Evolutionary conservation across 371 early-diverging fungal genomes (phyloP).

Genomic region (Syncephalastrum contaminatum): DNA sequence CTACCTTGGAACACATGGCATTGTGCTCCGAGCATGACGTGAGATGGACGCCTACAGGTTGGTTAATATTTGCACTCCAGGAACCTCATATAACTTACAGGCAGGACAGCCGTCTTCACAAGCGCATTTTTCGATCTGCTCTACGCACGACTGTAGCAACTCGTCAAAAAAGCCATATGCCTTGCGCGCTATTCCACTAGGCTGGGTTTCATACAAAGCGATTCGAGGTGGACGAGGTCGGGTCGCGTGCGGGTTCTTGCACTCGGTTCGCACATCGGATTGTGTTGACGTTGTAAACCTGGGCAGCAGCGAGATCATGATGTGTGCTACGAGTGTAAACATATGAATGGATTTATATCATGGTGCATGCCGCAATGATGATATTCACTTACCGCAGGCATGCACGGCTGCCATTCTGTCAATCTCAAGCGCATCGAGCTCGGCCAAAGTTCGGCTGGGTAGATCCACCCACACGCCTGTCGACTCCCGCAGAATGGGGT

Average conservation of each 20-base stretch:
- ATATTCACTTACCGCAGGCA: slow-evolving; percentile 41
- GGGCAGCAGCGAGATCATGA: slow-evolving; percentile 36
- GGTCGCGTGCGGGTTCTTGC: slow-evolving; percentile 48
- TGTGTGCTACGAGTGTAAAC: slow-evolving; percentile 26
- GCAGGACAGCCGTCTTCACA: slow-evolving; percentile 44
- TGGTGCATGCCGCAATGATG: not conserved
- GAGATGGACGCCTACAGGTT: slow-evolving; percentile 34
- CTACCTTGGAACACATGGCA: slow-evolving; percentile 35
- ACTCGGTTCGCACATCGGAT: slow-evolving; percentile 38
- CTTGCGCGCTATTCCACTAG: slow-evolving; percentile 32
- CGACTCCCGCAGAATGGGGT: slow-evolving; percentile 36
- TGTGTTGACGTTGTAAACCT: slow-evolving; percentile 21
- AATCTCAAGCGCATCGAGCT: slow-evolving; percentile 22
- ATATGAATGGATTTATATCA: slow-evolving; percentile 1
- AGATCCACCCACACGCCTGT: slow-evolving; percentile 49
- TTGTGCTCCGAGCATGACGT: slow-evolving; percentile 43
- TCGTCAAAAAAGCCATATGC: slow-evolving; percentile 36
- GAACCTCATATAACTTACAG: slow-evolving; percentile 30
- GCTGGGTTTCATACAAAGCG: slow-evolving; percentile 42
- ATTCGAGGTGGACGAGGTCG: slow-evolving; percentile 38
- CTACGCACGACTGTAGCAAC: slow-evolving; percentile 20
- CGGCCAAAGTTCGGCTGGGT: slow-evolving; percentile 19
- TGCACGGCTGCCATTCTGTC: slow-evolving; percentile 50
- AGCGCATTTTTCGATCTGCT: slow-evolving; percentile 30
- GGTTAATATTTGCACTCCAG: not conserved